These are phyloP conservation scores for Nannizzia gypsea DNA, from an alignment of 2,329 filamentous ascomycete species.

Conservation along the genomic window DNA sequence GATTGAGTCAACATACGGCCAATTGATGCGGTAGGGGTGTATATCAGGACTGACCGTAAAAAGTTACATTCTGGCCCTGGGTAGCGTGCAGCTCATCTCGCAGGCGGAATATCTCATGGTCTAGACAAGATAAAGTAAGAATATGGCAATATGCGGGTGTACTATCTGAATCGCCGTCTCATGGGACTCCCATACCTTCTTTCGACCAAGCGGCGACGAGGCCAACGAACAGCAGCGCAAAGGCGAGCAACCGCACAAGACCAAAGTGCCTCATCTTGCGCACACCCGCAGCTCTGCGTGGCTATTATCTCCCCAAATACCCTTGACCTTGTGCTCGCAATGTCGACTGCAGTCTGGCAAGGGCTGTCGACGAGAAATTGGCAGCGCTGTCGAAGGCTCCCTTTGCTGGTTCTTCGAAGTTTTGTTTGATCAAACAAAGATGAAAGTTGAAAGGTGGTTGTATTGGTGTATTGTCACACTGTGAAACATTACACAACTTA, in stretches of 20 bases:
- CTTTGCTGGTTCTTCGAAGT: neutral
- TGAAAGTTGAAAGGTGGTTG: neutral
- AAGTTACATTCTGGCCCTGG: conserved; percentile 70
- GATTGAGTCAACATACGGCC: neutral
- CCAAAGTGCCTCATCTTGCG: conserved; percentile 57
- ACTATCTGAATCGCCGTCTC: neutral
- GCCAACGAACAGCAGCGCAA: conserved; percentile 55
- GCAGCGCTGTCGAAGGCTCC: neutral
- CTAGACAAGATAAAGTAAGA: conserved; percentile 35
- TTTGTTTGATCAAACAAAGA: neutral
- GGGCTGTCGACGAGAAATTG: neutral
- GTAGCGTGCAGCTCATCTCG: conserved; percentile 68
- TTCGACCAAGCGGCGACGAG: conserved; percentile 70
- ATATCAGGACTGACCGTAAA: conserved; percentile 52
- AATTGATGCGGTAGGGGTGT: neutral
- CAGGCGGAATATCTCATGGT: conserved; percentile 95
- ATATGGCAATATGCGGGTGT: neutral
- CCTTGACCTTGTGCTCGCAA: neutral
- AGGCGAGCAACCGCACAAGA: conserved; percentile 51
- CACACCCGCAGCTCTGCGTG: conserved; percentile 2
- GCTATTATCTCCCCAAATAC: neutral
- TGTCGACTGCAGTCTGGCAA: neutral
- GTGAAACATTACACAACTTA: neutral
- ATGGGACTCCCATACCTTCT: conserved; percentile 51
- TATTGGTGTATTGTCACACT: neutral